Evolutionary conservation across 352 stramenopile genomes (phyloP).

Genomic region (Vaucheria bursata): DNA sequence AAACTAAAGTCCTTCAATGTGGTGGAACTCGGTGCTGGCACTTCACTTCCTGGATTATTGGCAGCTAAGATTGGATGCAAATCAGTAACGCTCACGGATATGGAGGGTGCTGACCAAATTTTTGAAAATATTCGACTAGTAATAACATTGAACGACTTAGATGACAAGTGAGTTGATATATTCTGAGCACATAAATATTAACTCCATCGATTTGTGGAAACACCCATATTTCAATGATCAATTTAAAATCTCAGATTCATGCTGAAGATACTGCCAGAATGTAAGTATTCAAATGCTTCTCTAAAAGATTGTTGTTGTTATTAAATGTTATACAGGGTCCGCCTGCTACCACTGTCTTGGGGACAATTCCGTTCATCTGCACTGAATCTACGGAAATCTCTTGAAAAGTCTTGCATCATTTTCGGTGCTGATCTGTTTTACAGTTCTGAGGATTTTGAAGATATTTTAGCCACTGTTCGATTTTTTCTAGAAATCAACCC

Average conservation of each 20-base stretch:
- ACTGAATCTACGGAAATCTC: background rate
- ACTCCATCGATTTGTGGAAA: too few species aligned
- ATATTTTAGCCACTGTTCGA: constrained; percentile 25
- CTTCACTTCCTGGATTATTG: constrained; percentile 31
- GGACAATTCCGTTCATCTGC: background rate
- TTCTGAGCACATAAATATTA: too few species aligned
- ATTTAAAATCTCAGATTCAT: too few species aligned
- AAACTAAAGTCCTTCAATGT: too few species aligned
- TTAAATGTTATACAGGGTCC: background rate
- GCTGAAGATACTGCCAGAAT: too few species aligned
- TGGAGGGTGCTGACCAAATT: constrained; percentile 12
- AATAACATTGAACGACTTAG: constrained; percentile 12
- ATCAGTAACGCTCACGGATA: constrained; percentile 26
- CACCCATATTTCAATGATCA: too few species aligned
- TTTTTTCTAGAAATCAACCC: constrained; percentile 18
- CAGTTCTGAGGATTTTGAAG: constrained; percentile 39
- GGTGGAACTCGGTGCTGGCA: constrained; percentile 39
- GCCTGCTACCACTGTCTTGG: background rate
- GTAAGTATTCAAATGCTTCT: too few species aligned
- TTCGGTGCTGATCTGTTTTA: constrained; percentile 40
- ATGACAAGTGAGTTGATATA: background rate
- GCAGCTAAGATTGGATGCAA: constrained; percentile 23
- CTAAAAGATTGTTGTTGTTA: too few species aligned
- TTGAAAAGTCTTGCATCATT: constrained; percentile 3
- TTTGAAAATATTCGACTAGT: constrained; percentile 28